Base-by-base conservation (phyloP, 1,284 basidiomycete species). In the Vanrija pseudolonga region DNA sequence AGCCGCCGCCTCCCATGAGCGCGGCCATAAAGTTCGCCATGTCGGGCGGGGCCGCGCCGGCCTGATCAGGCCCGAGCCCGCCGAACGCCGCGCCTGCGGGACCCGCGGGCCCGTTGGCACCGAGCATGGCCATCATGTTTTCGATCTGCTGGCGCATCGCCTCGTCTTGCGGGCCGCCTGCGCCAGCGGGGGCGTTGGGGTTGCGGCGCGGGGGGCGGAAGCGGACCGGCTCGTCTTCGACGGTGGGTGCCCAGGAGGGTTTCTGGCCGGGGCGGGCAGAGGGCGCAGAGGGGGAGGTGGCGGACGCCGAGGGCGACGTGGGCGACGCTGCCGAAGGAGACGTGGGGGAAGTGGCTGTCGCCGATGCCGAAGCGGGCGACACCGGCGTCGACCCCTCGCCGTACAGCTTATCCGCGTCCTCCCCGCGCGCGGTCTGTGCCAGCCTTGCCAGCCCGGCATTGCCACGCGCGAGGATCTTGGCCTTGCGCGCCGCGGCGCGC, bases 381-480 rank as follows among this genome's bases (percentile, higher is more conserved):
- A 18, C 12, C 11, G 50, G 15, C 6, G 50, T 1, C n/a, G 3
- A 15, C 32, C 7, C 66, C 45, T 69, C 65, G 20, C 67, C 68
- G 50, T 75, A 76, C 19, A 76, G 62, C 56, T 63, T 65, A 5
- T 69, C 63, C 3, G 73, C 74, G 57, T 75, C 74, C 2, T 73
- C 73, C 3, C 74, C 74, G 47, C 74, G 57, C 4, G 74, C 74
- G 5, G 74, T 73, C 45, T 73, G 71, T 19, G 74, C 74, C 14
- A 77, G 65, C 49, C 71, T 72, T 11, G 66, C 63, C 3, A 76
- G 58, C 23, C 76, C 73, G 0, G 72, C 62, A 48, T 71, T 73
- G 4, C 74, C 76, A 42, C 74, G 61, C 15, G 76, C 76, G 15
- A 74, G 68, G 59, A 76, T 76, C 57, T 76, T 77, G 17, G 76